These are phyloP conservation scores for Claviceps quebecensis DNA, from an alignment of 2,329 filamentous ascomycete genomes.

Conservation along the genomic window DNA sequence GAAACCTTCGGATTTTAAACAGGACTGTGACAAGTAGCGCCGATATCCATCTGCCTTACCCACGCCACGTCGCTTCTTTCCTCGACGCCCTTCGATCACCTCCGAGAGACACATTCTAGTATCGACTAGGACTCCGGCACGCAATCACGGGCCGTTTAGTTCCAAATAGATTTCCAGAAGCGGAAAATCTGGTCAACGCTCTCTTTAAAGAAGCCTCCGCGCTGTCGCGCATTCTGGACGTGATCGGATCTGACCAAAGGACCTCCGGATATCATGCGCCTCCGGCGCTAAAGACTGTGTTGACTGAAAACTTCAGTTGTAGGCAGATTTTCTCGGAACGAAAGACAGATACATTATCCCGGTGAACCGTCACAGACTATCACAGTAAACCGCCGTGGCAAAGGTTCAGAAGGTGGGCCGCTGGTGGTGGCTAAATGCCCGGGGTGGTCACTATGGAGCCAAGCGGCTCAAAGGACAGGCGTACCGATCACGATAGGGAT, in stretches of 20 bases:
- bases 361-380: background rate
- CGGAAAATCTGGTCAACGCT: background rate
- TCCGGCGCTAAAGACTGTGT: slow-evolving; percentile 3
- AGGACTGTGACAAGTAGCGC: background rate
- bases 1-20: background rate
- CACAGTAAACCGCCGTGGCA: background rate
- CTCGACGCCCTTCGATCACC: slow-evolving; percentile 1
- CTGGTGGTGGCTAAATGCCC: slow-evolving; percentile 27
- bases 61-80: slow-evolving; percentile 1
- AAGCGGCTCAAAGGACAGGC: slow-evolving; percentile 37
- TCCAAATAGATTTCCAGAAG: background rate
- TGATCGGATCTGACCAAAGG: background rate
- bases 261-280: slow-evolving; percentile 4
- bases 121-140: background rate
- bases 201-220: background rate
- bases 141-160: background rate
- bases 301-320: background rate
- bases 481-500: slow-evolving; percentile 42
- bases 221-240: background rate
- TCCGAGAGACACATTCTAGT: background rate
- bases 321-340: background rate
- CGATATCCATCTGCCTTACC: background rate
- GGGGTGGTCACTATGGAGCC: slow-evolving; percentile 42
- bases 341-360: background rate
- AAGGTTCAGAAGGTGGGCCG: slow-evolving; percentile 1